Evolutionary conservation across 129 eudicot genomes (phyloP), one percentile per base, ranked within the genome.

Genomic region (Heracleum sosnowskyi): DNA sequence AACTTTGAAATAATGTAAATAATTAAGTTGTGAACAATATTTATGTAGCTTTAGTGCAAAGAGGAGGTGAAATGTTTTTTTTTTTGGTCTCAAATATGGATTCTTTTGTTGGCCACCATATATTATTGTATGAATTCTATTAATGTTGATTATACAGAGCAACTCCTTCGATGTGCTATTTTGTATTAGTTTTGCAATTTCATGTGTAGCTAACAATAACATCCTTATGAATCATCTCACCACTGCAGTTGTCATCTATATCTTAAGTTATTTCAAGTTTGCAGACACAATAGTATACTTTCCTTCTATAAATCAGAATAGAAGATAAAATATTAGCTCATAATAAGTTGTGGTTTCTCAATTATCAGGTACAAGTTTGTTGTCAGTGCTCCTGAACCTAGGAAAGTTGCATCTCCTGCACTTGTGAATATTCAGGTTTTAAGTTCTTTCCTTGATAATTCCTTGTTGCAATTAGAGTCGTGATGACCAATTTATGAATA

Each of bases 341-440:
- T 40, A 9, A 15, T 16, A 44, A 60, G 46, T 39, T 44, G 28
- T 75, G 72, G 46, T 69, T 75, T 47, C 28, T 34, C 39, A 69
- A 73, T 24, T 77, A 82, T 78, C 91, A 95, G 99, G 78, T 95
- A 91, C 90, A 95, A 95, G 92, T 91, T 95, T 84, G 91, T 95
- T 76, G 96, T 92, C 74, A 73, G 89, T 28, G 91, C 94, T 70
- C 83, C 92, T 28, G 85, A 90, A 84, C 97, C 97, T 66, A 95
- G 82, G 86, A 95, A 90, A 79, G 84, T 95, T 81, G 87, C 90
- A 76, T 83, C 97, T 62, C 99, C 99, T 35, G 85, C 90, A 80
- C 86, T 92, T 69, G 79, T 91, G 24, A 95, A 95, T 80, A 92
- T 95, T 74, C 99, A 95, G 99, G 99, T 95, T 45, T 42, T 20